These are phyloP conservation scores for Coprinopsis strossmayeri DNA, from an alignment of 768 basidiomycete genomes.

Conservation along the genomic window DNA sequence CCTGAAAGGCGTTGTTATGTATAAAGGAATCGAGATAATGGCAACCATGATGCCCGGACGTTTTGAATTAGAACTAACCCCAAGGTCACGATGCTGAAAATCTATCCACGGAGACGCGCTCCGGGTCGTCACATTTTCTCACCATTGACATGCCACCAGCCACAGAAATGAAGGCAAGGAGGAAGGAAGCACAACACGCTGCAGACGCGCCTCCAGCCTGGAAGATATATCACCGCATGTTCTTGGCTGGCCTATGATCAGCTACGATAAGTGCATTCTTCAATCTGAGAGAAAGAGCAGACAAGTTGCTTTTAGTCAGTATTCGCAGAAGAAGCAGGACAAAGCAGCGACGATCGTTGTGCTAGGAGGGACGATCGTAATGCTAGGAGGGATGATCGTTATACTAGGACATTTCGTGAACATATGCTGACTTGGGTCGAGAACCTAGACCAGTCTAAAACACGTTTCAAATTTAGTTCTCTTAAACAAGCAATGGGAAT, in stretches of 20 bases:
- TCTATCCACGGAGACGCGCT: background rate
- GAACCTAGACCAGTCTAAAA: conserved; percentile 19
- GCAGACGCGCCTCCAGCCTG: background rate
- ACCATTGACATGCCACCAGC: background rate
- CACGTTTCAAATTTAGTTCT: conserved; percentile 8
- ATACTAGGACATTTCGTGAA: background rate
- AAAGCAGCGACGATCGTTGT: too few species aligned
- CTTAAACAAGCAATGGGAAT: conserved; percentile 35
- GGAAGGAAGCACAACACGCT: background rate
- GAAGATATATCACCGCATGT: background rate
- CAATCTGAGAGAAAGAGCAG: too few species aligned
- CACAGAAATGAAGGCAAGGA: background rate
- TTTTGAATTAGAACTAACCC: conserved; percentile 1
- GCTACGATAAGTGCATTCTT: too few species aligned
- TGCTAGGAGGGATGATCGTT: too few species aligned
- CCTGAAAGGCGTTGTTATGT: background rate
- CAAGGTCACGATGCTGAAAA: conserved; percentile 1
- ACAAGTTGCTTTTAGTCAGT: too few species aligned
- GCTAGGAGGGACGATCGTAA: too few species aligned
- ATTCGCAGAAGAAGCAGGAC: too few species aligned
- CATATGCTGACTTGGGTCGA: conserved; percentile 16
- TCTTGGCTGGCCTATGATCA: too few species aligned
- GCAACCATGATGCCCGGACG: conserved; percentile 1
- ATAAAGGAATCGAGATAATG: background rate
- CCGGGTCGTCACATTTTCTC: background rate